Evolutionary conservation across 768 basidiomycete genomes (phyloP), one percentile per base, ranked within the genome.

Genomic region (Cystofilobasidium macerans): DNA sequence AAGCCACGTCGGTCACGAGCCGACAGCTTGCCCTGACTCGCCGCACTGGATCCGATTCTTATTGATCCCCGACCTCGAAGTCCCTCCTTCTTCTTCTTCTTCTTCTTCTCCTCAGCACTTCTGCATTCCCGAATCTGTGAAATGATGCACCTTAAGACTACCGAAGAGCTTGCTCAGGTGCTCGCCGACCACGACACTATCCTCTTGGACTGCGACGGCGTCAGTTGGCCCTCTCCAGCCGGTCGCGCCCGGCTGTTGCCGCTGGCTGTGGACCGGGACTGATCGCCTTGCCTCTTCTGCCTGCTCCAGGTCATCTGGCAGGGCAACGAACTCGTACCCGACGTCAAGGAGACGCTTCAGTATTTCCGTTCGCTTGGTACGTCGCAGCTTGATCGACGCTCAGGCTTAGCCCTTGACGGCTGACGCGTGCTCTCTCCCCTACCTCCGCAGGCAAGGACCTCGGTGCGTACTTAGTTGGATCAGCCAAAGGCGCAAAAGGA

Each of bases 191-290:
- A 87, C 75, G 92, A 97, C 74, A 94, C 92, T 32, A 94, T 91
- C 85, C 81, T 97, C 77, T 88, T 95, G 70, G 92, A 97, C 77
- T 97, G 93, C 74, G 92, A 97, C 73, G 93, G 92, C 18, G 65
- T 66, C 26, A 9, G 61, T 61, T 30, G 22, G 38, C 6, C 28
- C 22, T n/a, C 38, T 24, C 3, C 22, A 6, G 42, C 26, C 26
- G 14, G 24, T 36, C 30, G 24, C 20, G 18, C n/a, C 11, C 28
- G 20, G 16, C 28, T 11, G 8, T 18, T 26, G 14, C 22, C 11
- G 6, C 5, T 6, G 22, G 47, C 35, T 48, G 35, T 48, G 26
- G 36, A 14, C 1, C 12, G 4, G 13, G 8, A 43, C 48, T 26
- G 5, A 16, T 36, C 35, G n/a, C 48, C 33, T 48, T 40, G 32